These are phyloP conservation scores for Pichia inconspicua DNA, from an alignment of 1,139 yeast species.

Conservation along the genomic window DNA sequence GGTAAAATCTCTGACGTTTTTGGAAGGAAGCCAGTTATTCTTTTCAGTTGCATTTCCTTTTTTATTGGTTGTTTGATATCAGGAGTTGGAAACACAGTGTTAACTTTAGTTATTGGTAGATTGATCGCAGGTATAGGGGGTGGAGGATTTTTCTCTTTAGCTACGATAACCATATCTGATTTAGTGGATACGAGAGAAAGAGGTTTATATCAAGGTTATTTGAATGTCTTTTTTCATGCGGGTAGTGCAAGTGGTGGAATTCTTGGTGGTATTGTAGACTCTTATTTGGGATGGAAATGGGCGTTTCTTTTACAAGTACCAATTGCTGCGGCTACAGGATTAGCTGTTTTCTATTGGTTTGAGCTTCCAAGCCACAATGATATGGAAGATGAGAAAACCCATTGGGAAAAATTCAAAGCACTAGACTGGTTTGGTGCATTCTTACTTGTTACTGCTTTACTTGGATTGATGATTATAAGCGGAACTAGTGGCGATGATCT, in stretches of 20 bases:
- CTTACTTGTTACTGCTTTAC: conserved; percentile 36
- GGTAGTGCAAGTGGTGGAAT: conserved; percentile 54
- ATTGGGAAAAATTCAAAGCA: conserved; percentile 41
- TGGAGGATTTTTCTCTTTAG: conserved; percentile 44
- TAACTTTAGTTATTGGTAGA: conserved; percentile 48
- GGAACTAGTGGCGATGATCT: conserved; percentile 43
- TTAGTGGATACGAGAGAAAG: conserved; percentile 45
- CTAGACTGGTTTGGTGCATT: conserved; percentile 53
- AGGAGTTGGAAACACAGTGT: conserved; percentile 51
- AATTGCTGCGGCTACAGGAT: conserved; percentile 34
- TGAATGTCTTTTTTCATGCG: conserved; percentile 40
- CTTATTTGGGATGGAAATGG: conserved; percentile 43
- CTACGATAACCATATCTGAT: conserved; percentile 47
- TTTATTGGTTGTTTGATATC: conserved; percentile 57
- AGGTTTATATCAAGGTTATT: conserved; percentile 47
- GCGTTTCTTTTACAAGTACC: conserved; percentile 48
- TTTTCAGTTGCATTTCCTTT: conserved; percentile 48
- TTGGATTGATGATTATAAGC: conserved; percentile 39
- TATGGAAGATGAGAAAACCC: conserved; percentile 21
- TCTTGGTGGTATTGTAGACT: conserved; percentile 43
- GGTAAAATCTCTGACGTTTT: conserved; percentile 71
- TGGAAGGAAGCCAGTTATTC: conserved; percentile 35
- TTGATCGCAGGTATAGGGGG: conserved; percentile 53
- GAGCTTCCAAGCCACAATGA: conserved; percentile 33
- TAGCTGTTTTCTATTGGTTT: conserved; percentile 32